Base-by-base conservation (phyloP, 768 basidiomycete species). In the Auriscalpium microsporum region DNA sequence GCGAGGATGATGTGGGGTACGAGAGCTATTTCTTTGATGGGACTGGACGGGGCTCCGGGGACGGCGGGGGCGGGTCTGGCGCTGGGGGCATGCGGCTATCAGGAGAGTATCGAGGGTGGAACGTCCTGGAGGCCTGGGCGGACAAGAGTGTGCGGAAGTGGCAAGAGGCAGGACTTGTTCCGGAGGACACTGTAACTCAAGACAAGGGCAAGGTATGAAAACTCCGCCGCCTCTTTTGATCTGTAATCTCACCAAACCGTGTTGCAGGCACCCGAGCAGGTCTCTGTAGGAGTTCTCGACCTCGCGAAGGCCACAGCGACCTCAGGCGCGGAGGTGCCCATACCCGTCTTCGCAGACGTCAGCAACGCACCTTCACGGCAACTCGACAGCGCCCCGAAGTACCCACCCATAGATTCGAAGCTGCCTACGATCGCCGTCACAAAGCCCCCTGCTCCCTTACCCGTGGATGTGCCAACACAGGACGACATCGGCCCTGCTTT, bases 61-160 rank as follows among this genome's bases (percentile, higher is more conserved):
- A 90, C 58, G 87, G 84, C 10, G 86, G 87, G 6, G 86, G 85
- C 4, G 90, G 88, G 61, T 78, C 79, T 10, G 85, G 88, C 21
- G 69, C 78, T 10, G 82, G 82, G 23, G 81, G 80, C 4, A 66
- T 96, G 63, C 80, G 87, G 45, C 71, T 94, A 62, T 78, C 79
- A 4, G 94, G 92, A 34, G 86, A 92, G 65, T 96, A 96, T 65
- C 79, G 81, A 68, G 93, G 94, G 7, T 96, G 93, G 94, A 89
- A 77, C 66, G 88, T 93, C 7, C 69, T 96, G 56, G 94, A 97
- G 68, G 94, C 93, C 13, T 90, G 87, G 87, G 94, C 91, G 48
- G 94, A 96, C 71, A 78, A 79, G 61, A 93, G 92, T 70, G 75
- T 93, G 48, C 80, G 86, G 66, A 82, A 83, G 67, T 97, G 94